Conservation (phyloP, 176 grass and related monocot species). For the Oryza rufipogon region DNA sequence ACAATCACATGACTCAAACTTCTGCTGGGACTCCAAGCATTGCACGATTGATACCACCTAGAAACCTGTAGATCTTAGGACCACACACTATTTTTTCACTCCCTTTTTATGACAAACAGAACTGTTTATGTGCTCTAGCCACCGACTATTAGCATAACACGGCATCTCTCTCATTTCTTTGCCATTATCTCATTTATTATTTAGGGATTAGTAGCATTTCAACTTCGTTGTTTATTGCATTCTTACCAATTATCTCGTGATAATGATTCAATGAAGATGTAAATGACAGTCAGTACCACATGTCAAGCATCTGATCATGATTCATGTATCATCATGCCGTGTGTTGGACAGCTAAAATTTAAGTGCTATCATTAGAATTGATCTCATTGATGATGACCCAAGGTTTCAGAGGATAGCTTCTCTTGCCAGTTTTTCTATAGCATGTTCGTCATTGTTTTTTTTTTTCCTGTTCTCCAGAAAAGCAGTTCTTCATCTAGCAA, state of each 20-base stretch:
- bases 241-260: constrained; percentile 10
- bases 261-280: constrained; percentile 26
- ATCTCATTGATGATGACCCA: not conserved
- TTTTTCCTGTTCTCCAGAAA: not conserved
- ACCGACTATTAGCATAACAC: constrained; percentile 27
- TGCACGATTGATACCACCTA: constrained; percentile 27
- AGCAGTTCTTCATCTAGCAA: not conserved
- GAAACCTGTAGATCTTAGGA: constrained; percentile 42
- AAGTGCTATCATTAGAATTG: not conserved
- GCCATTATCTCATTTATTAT: constrained; percentile 38
- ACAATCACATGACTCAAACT: constrained; percentile 31
- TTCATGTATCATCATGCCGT: constrained; percentile 1
- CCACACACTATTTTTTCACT: constrained; percentile 22
- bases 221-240: constrained; percentile 25
- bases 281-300: constrained; percentile 48
- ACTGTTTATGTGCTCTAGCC: constrained; percentile 15
- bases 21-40: constrained; percentile 14
- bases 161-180: constrained; percentile 28
- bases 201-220: constrained; percentile 37
- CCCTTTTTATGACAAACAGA: not conserved
- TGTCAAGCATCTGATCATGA: constrained; percentile 47
- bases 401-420: not conserved
- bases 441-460: not conserved
- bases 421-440: not conserved
- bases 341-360: not conserved